Base-by-base conservation (phyloP, 768 basidiomycete species). In the Rhizopogon vinicolor region DNA sequence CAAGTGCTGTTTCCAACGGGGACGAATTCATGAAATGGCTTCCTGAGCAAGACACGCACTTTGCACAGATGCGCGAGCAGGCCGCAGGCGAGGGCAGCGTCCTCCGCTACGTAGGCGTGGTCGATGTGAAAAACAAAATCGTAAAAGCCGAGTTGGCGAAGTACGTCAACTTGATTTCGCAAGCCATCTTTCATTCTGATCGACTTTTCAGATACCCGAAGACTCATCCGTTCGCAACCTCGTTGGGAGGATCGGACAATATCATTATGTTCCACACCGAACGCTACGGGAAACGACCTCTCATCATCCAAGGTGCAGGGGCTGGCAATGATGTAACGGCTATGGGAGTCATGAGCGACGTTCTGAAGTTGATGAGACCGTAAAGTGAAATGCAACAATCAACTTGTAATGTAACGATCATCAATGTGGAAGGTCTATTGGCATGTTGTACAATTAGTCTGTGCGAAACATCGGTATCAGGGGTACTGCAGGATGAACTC, bases 321-420 rank as follows among this genome's bases (percentile, higher is more conserved):
- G 97, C 97, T 0, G 97, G 97, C n/a, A 93, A 93, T 1, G 93
- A 89, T 25, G 96, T 98, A 13, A 99, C 97, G 33, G 97, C 97
- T 0, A 98, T 98, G 93, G 97, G 97, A 7, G 94, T 98, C 14
- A 78, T 96, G 60, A 86, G 89, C 45, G 96, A 98, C 66, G 72
- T 95, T 52, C 70, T 98, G 66, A 89, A 74, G 63, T 59, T 79
- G 29, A 67, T 72, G 3, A 76, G 44, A 57, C 41, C 44, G 8
- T 31, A 53, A 29, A 35, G 8, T 28, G 44, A 37, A 48, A 49
- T 50, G 60, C 33, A 60, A 31, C 45, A 6, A 16, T 25, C 18
- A 37, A 3, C 19, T 25, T 54, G 18, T 52, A 52, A 51, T 25
- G 25, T 25, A 25, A 25, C 25, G 5, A 25, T 4, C 25, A 25